These are phyloP conservation scores for Stemphylium beticola DNA, from an alignment of 2,329 filamentous ascomycete genomes.

Conservation along the genomic window DNA sequence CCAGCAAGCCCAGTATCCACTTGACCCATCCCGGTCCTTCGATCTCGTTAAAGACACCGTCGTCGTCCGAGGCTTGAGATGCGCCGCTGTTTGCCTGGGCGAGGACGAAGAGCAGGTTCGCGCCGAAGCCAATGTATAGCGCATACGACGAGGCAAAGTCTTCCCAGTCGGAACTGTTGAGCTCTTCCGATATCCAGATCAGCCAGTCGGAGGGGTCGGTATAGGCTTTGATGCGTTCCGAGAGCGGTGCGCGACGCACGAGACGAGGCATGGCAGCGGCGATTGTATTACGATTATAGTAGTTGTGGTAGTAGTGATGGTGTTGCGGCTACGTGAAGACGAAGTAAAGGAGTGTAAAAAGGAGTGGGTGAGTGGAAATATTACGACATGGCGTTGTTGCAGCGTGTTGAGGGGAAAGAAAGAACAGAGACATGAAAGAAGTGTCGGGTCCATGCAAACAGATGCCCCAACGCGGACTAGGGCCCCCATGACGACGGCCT, in stretches of 20 bases:
- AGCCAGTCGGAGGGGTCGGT: constrained; percentile 89
- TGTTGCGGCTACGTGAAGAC: neutral
- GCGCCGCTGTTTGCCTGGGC: constrained; percentile 76
- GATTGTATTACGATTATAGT: constrained; percentile 1
- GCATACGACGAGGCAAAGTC: constrained; percentile 75
- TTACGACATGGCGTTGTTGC: constrained; percentile 33
- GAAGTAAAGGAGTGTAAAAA: neutral
- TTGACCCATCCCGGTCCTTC: constrained; percentile 66
- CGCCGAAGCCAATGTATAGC: constrained; percentile 72
- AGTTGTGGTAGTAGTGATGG: neutral
- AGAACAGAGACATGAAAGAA: constrained; percentile 8
- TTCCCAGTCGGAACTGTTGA: constrained; percentile 91
- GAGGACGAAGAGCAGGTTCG: constrained; percentile 83
- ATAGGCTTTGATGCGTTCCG: constrained; percentile 78
- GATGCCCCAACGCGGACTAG: constrained; percentile 31
- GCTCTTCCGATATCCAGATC: constrained; percentile 89
- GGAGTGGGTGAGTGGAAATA: neutral
- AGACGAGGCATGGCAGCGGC: constrained; percentile 61
- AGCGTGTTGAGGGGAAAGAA: constrained; percentile 10
- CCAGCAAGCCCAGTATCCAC: constrained; percentile 70
- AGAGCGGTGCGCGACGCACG: constrained; percentile 79
- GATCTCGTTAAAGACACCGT: constrained; percentile 79
- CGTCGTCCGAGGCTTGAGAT: constrained; percentile 58
- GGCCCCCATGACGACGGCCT: constrained; percentile 34
- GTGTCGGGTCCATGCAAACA: constrained; percentile 22